These are phyloP conservation scores for Leccinum boreale DNA, from an alignment of 768 basidiomycete genomes.

Conservation along the genomic window DNA sequence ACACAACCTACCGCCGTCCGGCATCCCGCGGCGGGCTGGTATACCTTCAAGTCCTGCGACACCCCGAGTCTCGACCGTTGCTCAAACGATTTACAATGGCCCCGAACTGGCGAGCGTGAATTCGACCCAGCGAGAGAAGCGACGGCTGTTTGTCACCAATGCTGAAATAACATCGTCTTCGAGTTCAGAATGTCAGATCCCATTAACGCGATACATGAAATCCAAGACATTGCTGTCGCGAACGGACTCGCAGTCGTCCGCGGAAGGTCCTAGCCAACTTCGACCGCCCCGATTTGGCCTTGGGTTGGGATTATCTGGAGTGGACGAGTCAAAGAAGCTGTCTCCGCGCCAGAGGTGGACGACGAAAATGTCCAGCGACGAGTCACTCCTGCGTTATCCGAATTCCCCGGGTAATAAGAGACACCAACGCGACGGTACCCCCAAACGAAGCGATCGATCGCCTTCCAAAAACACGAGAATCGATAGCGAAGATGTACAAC, in stretches of 20 bases:
- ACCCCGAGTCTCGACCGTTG: conserved; percentile 8
- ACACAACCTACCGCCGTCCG: conserved; percentile 13
- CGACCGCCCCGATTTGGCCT: conserved; percentile 29
- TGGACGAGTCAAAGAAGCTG: conserved; percentile 11
- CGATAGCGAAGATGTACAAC: conserved; percentile 10
- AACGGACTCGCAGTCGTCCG: conserved; percentile 21
- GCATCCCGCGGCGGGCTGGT: conserved; percentile 26
- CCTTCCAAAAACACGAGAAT: conserved; percentile 1
- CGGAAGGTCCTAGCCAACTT: conserved; percentile 15
- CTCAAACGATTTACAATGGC: conserved; percentile 7
- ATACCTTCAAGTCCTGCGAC: conserved; percentile 15
- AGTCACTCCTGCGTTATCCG: conserved; percentile 1
- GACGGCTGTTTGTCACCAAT: conserved; percentile 45
- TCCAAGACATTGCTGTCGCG: conserved; percentile 11
- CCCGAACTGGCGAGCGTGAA: conserved; percentile 35
- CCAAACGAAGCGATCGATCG: conserved; percentile 14
- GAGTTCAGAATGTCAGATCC: conserved; percentile 38
- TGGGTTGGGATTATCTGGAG: conserved; percentile 23
- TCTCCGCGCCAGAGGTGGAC: conserved; percentile 16
- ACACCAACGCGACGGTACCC: conserved; percentile 5
- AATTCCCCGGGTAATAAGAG: conserved; percentile 8
- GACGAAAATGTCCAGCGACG: conserved; percentile 6
- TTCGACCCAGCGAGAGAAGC: conserved; percentile 21
- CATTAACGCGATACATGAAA: conserved; percentile 13
- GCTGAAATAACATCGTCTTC: conserved; percentile 41